Conservation (phyloP, 495 filamentous ascomycete species). For the Endocarpon pusillum region DNA sequence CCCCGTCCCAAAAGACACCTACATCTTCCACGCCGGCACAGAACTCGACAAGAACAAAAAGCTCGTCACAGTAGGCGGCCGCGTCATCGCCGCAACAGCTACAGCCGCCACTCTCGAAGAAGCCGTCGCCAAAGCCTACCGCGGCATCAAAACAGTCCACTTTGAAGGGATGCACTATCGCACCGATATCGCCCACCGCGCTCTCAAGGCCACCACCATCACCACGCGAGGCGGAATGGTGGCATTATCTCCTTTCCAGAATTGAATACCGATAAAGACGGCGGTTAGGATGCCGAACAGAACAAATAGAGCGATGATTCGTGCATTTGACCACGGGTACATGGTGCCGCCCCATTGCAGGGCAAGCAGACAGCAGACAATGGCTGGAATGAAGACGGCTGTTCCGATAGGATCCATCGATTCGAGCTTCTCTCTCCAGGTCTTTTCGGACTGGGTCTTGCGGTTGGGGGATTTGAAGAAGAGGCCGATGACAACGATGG, state of each 20-base stretch:
- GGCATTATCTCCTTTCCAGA: slow-evolving; percentile 50
- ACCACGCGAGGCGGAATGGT: slow-evolving; percentile 54
- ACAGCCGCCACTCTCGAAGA: slow-evolving; percentile 56
- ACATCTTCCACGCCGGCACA: slow-evolving; percentile 92
- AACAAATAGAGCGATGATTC: slow-evolving; percentile 55
- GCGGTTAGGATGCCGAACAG: slow-evolving; percentile 49
- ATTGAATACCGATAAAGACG: slow-evolving; percentile 46
- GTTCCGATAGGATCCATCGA: slow-evolving; percentile 55
- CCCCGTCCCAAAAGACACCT: slow-evolving; percentile 30
- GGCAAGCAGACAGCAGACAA: slow-evolving; percentile 59
- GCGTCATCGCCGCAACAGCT: slow-evolving; percentile 80
- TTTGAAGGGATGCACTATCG: slow-evolving; percentile 88
- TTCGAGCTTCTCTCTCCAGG: slow-evolving; percentile 18
- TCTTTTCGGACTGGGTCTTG: slow-evolving; percentile 18
- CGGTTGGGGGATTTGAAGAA: slow-evolving; percentile 40
- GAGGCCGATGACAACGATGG: slow-evolving; percentile 40
- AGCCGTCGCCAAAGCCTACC: slow-evolving; percentile 73
- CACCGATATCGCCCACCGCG: slow-evolving; percentile 75
- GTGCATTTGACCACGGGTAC: slow-evolving; percentile 46
- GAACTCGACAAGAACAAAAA: slow-evolving; percentile 35
- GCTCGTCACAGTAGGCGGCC: slow-evolving; percentile 64
- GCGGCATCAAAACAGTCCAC: slow-evolving; percentile 55
- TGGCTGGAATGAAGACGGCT: slow-evolving; percentile 47
- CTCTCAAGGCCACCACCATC: slow-evolving; percentile 16
- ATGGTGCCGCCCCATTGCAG: slow-evolving; percentile 71